Base-by-base conservation (phyloP, 1,284 basidiomycete species). In the Mixia osmundae region DNA sequence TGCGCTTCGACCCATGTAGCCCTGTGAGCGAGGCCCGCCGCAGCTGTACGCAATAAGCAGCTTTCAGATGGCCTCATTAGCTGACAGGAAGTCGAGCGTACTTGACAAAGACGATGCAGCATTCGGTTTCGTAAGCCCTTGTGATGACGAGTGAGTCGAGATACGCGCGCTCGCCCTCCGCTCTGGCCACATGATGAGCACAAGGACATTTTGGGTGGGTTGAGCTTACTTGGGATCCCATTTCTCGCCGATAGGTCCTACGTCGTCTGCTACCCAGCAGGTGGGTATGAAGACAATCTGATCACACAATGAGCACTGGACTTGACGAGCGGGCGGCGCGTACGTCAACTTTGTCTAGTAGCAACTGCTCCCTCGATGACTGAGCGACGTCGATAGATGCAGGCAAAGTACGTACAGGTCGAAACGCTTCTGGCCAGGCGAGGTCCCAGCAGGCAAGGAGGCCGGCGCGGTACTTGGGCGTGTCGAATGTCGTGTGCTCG, bases 391-490 rank as follows among this genome's bases (percentile, higher is more conserved):
- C n/a, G n/a, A n/a, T n/a, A n/a, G n/a, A n/a, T n/a, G n/a, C n/a
- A n/a, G n/a, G n/a, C n/a, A n/a, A n/a, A n/a, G n/a, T n/a, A n/a
- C n/a, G n/a, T n/a, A 50, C 43, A 0, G 43, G 34, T 3, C 39
- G 36, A 39, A 50, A 47, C 0, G 48, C 40, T 28, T 43, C 44
- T 1, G 45, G 42, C 39, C 44, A 48, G 12, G 48, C 48, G 16
- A 48, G 37, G 24, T 50, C 48, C 39, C 39, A 40, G 35, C 48
- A 50, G 25, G 48, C 37, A 23, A 50, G 42, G 18, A 50, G 33
- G 2, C 40, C 44, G 15, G 42, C 44, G 4, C 30, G 35, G 10
- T 45, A 45, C 30, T 44, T 43, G 3, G 42, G 39, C 3, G 48
- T 50, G 10, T 47, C 43, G 14, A 50, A 50, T 4, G 48, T 44